Base-by-base conservation (phyloP, 176 grass and related monocot species). In the Zoysia japonica region DNA sequence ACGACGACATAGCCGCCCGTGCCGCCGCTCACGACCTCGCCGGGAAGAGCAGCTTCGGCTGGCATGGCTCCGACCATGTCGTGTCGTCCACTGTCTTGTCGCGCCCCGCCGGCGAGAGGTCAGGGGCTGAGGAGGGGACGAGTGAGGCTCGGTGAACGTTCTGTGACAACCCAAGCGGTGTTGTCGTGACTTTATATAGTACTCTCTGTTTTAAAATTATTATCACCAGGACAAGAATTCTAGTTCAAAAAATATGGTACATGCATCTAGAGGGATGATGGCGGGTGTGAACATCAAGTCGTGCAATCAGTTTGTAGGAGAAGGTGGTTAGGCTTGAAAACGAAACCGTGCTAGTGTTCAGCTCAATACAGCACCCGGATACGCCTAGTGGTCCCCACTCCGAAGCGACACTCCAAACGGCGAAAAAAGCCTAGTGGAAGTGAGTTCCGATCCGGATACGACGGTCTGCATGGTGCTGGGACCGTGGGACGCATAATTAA, bases 1-100 rank as follows among this genome's bases (percentile, higher is more conserved):
- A 28, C 28, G 28, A 28, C 28, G 28, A 28, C 28, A 28, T 28
- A 28, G 55, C 40, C 8, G 46, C 55, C 43, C 43, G 2, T 11
- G 19, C 36, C 36, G 68, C 68, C 68, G 46, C 0, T 15, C 19
- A 70, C 16, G 4, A 10, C 68, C 19, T 71, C 47, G 47, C 10
- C 6, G 68, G 68, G 47, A 47, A 50, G 20, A 12, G 68, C 47
- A 3, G 68, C 47, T 20, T 71, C 20, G 5, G 12, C 11, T 1
- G 68, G 68, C 68, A 71, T 51, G 68, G 47, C 47, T 12, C 68
- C 68, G 14, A 71, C 68, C 68, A 71, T 71, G 47, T 37, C 68
- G 68, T 37, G 68, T 37, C 19, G 47, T 50, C 47, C 28, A 28
- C 12, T 54, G 51, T 28, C 47, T 20, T 36, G 19, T 35, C 5